Percentiles rank a stretch among this genome's conserved stretches.
These are phyloP conservation scores for Bombardia bombarda DNA, from an alignment of 495 filamentous ascomycete genomes.

Conservation along the genomic window DNA sequence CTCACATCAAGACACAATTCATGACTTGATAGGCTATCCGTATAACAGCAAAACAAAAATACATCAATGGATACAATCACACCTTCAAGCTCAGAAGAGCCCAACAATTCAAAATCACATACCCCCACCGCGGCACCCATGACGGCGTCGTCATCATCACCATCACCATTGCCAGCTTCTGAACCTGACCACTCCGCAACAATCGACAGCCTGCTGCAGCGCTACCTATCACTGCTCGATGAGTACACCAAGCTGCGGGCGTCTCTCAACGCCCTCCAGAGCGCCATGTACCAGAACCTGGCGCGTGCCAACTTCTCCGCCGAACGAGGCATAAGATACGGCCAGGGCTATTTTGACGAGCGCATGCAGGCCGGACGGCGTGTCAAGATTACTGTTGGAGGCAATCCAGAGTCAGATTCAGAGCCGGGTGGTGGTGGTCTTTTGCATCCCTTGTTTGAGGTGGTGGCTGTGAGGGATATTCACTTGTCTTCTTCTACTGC, in stretches of 20 bases:
- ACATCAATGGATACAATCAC: too few species aligned
- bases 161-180: too few species aligned
- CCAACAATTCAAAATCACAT: not conserved
- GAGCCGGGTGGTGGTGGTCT: not conserved
- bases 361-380: conserved; percentile 57
- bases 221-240: conserved; percentile 64
- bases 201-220: conserved; percentile 60
- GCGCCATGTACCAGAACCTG: conserved; percentile 46
- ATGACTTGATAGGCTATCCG: too few species aligned
- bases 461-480: not conserved
- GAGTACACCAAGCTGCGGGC: conserved; percentile 56
- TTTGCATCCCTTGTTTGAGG: not conserved
- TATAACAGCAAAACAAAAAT: too few species aligned
- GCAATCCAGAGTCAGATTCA: not conserved
- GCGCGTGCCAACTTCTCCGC: conserved; percentile 67
- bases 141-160: too few species aligned
- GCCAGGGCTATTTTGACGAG: conserved; percentile 61
- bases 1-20: too few species aligned
- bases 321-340: conserved; percentile 52
- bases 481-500: not conserved
- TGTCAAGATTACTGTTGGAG: conserved; percentile 11
- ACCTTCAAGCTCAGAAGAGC: too few species aligned
- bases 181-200: conserved; percentile 4
- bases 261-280: conserved; percentile 45
- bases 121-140: too few species aligned